Conservation (phyloP, 495 filamentous ascomycete species). For the Staphylotrichum tortipilum region DNA sequence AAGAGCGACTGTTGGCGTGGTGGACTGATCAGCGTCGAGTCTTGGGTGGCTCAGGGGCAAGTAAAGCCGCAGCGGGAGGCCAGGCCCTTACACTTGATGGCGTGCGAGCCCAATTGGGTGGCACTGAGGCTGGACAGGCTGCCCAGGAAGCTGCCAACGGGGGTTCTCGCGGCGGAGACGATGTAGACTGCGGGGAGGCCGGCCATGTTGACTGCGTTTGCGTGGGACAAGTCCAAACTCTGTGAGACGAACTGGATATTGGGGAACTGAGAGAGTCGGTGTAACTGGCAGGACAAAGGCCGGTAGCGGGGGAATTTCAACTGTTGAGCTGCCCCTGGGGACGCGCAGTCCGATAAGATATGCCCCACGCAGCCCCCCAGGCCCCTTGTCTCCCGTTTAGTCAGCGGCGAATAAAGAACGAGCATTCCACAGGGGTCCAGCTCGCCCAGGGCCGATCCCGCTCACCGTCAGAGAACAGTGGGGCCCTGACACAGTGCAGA, state of each 20-base stretch:
- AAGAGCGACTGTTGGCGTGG: slow-evolving; percentile 56
- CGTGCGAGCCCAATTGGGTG: slow-evolving; percentile 78
- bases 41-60: no score
- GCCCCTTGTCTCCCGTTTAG: neutral
- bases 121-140: slow-evolving; percentile 80
- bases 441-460: neutral
- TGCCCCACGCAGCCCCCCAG: neutral
- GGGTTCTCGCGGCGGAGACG: slow-evolving; percentile 82
- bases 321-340: neutral
- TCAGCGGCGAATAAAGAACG: neutral
- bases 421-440: neutral
- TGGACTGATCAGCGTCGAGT: slow-evolving; percentile 15
- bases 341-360: slow-evolving; percentile 6
- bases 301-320: slow-evolving; percentile 5
- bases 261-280: slow-evolving; percentile 9
- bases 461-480: neutral
- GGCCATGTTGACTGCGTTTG: slow-evolving; percentile 18
- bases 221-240: neutral
- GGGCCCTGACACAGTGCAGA: no score
- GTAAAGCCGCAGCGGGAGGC: no score
- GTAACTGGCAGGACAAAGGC: no score
- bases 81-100: slow-evolving; percentile 92
- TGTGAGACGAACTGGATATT: slow-evolving; percentile 7
- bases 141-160: slow-evolving; percentile 84
- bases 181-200: slow-evolving; percentile 81